Conservation (phyloP, 139 green algal species). For the Chlamydomonas sp. region DNA sequence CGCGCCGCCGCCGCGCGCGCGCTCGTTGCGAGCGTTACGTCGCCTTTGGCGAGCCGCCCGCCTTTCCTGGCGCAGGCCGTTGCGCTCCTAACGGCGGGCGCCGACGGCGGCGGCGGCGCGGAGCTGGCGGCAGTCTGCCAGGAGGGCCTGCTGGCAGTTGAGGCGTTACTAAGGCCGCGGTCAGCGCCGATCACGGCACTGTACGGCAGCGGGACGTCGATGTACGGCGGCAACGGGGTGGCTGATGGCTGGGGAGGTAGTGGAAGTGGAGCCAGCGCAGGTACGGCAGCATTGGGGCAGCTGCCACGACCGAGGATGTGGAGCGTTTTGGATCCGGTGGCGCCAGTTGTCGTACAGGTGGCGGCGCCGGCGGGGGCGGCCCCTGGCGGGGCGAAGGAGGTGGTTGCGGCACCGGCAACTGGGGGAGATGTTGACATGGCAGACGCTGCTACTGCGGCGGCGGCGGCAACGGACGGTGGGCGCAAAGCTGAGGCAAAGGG, state of each 20-base stretch:
- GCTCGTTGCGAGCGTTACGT: constrained; percentile 67
- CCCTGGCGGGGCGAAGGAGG: not conserved
- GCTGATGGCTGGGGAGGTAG: not conserved
- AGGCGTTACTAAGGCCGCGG: constrained; percentile 62
- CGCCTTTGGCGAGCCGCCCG: constrained; percentile 48
- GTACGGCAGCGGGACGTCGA: not conserved
- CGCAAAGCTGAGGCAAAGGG: not conserved
- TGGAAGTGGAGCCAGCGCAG: not conserved
- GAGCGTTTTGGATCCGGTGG: constrained; percentile 30
- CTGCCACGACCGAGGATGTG: constrained; percentile 28
- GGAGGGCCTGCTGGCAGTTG: constrained; percentile 36
- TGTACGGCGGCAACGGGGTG: not conserved
- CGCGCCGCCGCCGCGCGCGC: constrained; percentile 52
- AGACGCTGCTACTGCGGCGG: too few species aligned
- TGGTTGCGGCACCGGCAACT: not conserved
- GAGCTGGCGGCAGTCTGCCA: constrained; percentile 19
- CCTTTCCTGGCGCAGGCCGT: constrained; percentile 60
- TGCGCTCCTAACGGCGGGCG: constrained; percentile 44
- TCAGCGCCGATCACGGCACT: not conserved
- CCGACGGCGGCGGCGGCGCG: not conserved
- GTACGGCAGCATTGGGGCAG: not conserved
- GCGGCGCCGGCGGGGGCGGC: not conserved
- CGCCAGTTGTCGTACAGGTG: not conserved
- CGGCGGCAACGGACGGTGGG: not conserved
- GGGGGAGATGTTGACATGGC: too few species aligned